These are phyloP conservation scores for Isabelozyma pseudorhagii DNA, from an alignment of 805 yeast genomes.

Conservation along the genomic window DNA sequence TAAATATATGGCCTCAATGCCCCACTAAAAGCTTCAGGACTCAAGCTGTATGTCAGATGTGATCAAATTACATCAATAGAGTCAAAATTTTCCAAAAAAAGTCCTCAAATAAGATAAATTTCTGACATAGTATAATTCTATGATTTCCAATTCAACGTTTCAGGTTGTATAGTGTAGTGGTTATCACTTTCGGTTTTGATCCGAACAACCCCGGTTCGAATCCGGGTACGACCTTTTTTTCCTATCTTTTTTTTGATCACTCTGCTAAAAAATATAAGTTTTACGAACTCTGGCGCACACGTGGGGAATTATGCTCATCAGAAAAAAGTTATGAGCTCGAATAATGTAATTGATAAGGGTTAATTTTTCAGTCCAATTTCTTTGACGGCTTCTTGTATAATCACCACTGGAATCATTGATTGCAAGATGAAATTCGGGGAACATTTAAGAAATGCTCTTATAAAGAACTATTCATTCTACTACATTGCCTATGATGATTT, in stretches of 20 bases:
- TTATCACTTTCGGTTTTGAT: conserved; percentile 79
- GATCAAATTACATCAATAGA: too few relatives aligned
- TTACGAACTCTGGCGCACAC: neutral
- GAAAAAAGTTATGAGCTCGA: neutral
- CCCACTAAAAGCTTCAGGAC: neutral
- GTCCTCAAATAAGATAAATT: too few relatives aligned
- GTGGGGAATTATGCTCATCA: neutral
- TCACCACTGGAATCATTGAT: neutral
- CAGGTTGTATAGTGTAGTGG: conserved; percentile 69
- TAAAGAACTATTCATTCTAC: conserved; percentile 86
- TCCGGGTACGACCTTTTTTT: conserved; percentile 70
- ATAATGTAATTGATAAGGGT: neutral
- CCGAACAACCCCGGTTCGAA: conserved; percentile 83
- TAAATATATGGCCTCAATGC: neutral
- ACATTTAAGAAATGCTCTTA: conserved; percentile 82
- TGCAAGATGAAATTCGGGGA: conserved; percentile 88
- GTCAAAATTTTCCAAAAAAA: too few relatives aligned
- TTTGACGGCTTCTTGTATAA: neutral
- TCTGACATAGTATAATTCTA: too few relatives aligned
- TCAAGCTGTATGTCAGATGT: neutral
- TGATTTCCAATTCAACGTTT: too few relatives aligned
- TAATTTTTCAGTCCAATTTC: neutral
- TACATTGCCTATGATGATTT: conserved; percentile 90
- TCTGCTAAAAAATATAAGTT: too few relatives aligned
- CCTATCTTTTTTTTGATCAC: neutral